A percentile compares a stretch with the other conserved stretches of the same genome.
Conservation (phyloP, 768 basidiomycete genomes). For the Saitozyma podzolica region DNA sequence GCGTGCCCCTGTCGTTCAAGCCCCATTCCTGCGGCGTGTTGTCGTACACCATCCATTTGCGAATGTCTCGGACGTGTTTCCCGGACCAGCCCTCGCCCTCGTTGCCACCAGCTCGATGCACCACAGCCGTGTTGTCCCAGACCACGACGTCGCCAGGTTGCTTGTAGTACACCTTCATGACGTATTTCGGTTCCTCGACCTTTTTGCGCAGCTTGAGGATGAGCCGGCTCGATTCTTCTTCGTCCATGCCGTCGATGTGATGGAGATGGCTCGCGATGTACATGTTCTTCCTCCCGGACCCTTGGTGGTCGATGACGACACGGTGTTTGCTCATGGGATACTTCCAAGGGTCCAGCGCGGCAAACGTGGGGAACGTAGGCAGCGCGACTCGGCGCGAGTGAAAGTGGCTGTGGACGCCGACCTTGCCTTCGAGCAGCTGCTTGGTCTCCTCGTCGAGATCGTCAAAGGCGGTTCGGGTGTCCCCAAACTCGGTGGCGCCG, state of each 20-base stretch:
- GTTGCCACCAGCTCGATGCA: slow-evolving; percentile 20
- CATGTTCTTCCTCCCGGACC: slow-evolving; percentile 26
- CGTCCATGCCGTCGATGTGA: slow-evolving; percentile 30
- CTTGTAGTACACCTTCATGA: slow-evolving; percentile 19
- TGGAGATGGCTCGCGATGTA: slow-evolving; percentile 37
- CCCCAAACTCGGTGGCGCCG: slow-evolving; percentile 35
- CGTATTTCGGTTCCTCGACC: slow-evolving; percentile 23
- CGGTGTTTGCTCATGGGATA: slow-evolving; percentile 32
- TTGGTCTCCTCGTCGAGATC: slow-evolving; percentile 25
- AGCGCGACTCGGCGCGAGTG: slow-evolving; percentile 24
- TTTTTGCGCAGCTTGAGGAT: slow-evolving; percentile 13
- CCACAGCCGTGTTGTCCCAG: slow-evolving; percentile 27
- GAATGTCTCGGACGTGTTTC: slow-evolving; percentile 19
- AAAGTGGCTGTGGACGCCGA: slow-evolving; percentile 28
- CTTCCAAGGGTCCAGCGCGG: slow-evolving; percentile 26
- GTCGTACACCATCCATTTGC: slow-evolving; percentile 27
- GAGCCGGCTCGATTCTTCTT: slow-evolving; percentile 15
- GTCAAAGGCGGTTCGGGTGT: slow-evolving; percentile 32
- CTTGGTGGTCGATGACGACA: slow-evolving; percentile 24
- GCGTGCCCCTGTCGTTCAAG: slow-evolving; percentile 14
- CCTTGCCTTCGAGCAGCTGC: slow-evolving; percentile 21
- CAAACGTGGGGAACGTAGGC: slow-evolving; percentile 19
- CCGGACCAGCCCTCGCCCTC: slow-evolving; percentile 22
- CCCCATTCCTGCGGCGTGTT: slow-evolving; percentile 28
- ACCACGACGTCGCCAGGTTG: slow-evolving; percentile 27